Conservation (phyloP, 2,329 filamentous ascomycete species). For the Leptodontidium sp. region DNA sequence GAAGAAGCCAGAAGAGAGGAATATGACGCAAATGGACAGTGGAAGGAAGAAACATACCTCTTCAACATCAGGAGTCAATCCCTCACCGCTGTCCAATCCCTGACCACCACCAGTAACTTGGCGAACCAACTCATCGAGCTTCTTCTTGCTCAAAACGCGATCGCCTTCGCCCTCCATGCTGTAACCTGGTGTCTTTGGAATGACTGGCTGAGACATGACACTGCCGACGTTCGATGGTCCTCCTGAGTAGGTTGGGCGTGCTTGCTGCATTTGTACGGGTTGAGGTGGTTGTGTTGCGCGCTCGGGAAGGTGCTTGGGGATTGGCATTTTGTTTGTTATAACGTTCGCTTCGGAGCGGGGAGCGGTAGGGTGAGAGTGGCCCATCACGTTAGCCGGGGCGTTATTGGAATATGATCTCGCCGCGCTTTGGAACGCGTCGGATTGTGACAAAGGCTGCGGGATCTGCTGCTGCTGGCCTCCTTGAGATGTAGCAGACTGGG, state of each 20-base stretch:
- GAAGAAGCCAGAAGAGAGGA: background rate
- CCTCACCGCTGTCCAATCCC: conserved; percentile 76
- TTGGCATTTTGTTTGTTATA: conserved; percentile 47
- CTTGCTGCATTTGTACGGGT: conserved; percentile 75
- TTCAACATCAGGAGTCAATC: conserved; percentile 91
- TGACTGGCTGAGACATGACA: conserved; percentile 86
- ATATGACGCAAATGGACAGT: background rate
- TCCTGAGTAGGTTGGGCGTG: conserved; percentile 83
- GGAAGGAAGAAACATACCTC: conserved; percentile 67
- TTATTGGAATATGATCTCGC: conserved; percentile 46
- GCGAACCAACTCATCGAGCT: conserved; percentile 91
- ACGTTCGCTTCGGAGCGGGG: conserved; percentile 41
- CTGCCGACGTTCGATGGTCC: conserved; percentile 78
- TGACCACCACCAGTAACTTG: conserved; percentile 87
- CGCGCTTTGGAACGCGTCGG: conserved; percentile 45
- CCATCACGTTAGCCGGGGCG: conserved; percentile 44
- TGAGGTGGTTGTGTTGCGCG: conserved; percentile 74
- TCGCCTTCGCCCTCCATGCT: conserved; percentile 92
- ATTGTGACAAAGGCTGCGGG: conserved; percentile 44
- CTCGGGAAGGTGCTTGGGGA: conserved; percentile 74
- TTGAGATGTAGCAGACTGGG: conserved; percentile 38
- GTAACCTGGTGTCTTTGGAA: conserved; percentile 82
- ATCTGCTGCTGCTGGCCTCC: conserved; percentile 30
- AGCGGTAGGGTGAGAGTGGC: conserved; percentile 41
- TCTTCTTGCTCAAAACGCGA: conserved; percentile 95